Evolutionary conservation across 2,329 filamentous ascomycete genomes (phyloP), one percentile per base, ranked within the genome.

Genomic region (Seiridium cupressi): DNA sequence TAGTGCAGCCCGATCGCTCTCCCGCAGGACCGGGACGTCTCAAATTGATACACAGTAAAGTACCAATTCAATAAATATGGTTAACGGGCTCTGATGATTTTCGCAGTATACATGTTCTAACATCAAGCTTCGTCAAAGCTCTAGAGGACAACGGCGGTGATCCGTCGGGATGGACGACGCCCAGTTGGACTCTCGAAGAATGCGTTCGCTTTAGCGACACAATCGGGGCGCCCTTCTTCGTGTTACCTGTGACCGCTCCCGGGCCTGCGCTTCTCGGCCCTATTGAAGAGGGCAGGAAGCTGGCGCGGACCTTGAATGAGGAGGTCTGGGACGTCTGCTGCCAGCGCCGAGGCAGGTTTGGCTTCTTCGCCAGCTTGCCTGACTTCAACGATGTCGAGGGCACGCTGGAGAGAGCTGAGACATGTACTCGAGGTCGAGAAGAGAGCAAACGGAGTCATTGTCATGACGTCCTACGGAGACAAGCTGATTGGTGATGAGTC

Each of bases 201-300:
- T 57, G 54, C 34, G 26, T 59, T 10, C 56, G 57, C 48, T 63
- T 63, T 51, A 57, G 54, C 44, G 57, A 61, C 26, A 58, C 59
- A 4, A 42, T 59, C 8, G 57, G 49, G 2, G 44, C 81, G 1
- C 83, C 82, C 0, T 79, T 86, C 18, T 74, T 79, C 2, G 84
- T 84, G 36, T 86, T 85, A 70, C 80, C 77, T 8, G 65, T 78
- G 3, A 80, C 83, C 0, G 81, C 83, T 0, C 68, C 85, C 2
- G 67, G 81, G 11, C 86, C 85, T 67, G 83, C 82, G 61, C 65
- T 66, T 1, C 76, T 86, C 13, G 84, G 84, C 67, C 53, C 38
- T 4, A 70, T 81, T 54, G 76, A 73, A 32, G 76, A 79, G 51
- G 87, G 87, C 10, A 85, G 86, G 63, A 79, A 85, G 18, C 34